phyloP scores from a whole-genome alignment of 164 flowering plant genomes.

The Vitis rupestris region DNA sequence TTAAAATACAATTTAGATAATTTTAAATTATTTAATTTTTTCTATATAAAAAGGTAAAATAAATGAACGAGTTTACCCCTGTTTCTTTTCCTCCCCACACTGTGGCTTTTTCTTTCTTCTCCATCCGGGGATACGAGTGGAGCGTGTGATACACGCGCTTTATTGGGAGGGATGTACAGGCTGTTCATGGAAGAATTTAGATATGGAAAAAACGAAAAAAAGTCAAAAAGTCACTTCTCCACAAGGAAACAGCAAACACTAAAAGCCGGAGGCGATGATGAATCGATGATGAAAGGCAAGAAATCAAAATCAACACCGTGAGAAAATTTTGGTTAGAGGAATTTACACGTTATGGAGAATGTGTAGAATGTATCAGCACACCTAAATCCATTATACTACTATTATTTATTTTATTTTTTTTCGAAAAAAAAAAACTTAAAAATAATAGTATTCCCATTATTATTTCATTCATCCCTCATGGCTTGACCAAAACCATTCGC shows the following conservation, averaged over 20 bases:
- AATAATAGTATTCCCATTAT: no score
- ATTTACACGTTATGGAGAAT: slow-evolving; percentile 15
- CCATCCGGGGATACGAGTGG: not conserved
- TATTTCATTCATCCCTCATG: not conserved
- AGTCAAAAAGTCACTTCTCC: slow-evolving; percentile 10
- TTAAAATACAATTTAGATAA: no score
- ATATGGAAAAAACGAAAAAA: not conserved
- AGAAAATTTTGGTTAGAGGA: slow-evolving; percentile 8
- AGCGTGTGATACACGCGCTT: not conserved
- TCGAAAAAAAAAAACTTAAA: not conserved
- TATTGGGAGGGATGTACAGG: no score
- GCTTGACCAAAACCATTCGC: no score
- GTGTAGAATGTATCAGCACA: slow-evolving; percentile 4
- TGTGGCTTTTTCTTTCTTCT: no score
- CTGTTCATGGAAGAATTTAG: not conserved
- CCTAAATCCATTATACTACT: slow-evolving; percentile 1
- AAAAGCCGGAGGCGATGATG: not conserved
- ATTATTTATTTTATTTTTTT: not conserved
- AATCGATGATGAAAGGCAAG: not conserved
- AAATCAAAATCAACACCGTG: slow-evolving; percentile 10
- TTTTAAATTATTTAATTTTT: no score
- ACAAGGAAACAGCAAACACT: not conserved
- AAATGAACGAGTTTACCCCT: no score
- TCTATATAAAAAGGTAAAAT: no score
- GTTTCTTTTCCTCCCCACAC: not conserved